A percentile compares a stretch with the other conserved stretches of the same genome.
Conservation (phyloP, 148 eudicot species). For the Cornus florida region DNA sequence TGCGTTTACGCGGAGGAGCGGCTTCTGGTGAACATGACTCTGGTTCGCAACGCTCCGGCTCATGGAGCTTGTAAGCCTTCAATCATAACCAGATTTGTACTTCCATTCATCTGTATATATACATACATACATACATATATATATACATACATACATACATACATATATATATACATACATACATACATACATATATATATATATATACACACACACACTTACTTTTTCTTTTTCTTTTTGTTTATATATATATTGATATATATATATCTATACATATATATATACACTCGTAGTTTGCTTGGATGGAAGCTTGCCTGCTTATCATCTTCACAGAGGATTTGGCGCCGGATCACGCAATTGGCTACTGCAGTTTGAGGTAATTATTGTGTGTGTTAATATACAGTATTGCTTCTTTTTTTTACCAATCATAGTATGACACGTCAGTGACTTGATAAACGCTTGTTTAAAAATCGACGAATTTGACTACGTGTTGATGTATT, state of each 20-base stretch:
- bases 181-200: neutral
- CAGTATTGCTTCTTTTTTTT: neutral
- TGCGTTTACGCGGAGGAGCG: constrained; percentile 26
- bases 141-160: neutral
- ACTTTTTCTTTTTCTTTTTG: neutral
- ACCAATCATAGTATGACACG: neutral
- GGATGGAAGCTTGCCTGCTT: constrained; percentile 95
- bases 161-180: neutral
- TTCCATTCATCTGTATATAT: neutral
- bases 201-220: no score
- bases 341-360: constrained; percentile 83
- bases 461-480: neutral
- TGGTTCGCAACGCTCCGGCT: constrained; percentile 53
- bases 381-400: neutral
- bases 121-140: neutral
- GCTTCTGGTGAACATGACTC: constrained; percentile 64
- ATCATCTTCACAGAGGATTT: constrained; percentile 76
- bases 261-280: neutral
- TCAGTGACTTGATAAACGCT: no score
- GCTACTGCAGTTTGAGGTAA: constrained; percentile 96
- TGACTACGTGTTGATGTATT: neutral
- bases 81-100: neutral
- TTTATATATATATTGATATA: neutral
- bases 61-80: constrained; percentile 66
- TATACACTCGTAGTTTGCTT: constrained; percentile 62